These are phyloP conservation scores for Mortierella sp. DNA, from an alignment of 371 early-diverging fungal species.

Conservation along the genomic window DNA sequence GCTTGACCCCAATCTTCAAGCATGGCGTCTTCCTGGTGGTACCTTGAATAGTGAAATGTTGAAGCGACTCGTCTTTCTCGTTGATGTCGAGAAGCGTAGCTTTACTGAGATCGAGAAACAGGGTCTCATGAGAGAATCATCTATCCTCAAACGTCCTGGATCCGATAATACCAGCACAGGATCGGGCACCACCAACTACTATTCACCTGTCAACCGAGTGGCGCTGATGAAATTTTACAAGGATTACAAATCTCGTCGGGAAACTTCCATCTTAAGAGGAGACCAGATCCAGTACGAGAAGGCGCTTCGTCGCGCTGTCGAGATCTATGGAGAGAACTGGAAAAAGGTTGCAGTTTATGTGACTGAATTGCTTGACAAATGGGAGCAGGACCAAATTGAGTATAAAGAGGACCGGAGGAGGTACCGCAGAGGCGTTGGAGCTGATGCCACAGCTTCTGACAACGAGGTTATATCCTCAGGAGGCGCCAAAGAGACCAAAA, in stretches of 20 bases:
- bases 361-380: slow-evolving; percentile 16
- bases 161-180: too few species aligned
- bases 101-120: slow-evolving; percentile 19
- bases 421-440: too few species aligned
- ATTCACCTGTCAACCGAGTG: too few species aligned
- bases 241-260: slow-evolving; percentile 7
- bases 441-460: too few species aligned
- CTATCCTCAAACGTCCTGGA: too few species aligned
- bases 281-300: slow-evolving; percentile 2
- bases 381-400: slow-evolving; percentile 2
- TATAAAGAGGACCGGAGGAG: too few species aligned
- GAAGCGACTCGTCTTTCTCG: slow-evolving; percentile 23
- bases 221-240: slow-evolving; percentile 15
- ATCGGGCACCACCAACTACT: too few species aligned
- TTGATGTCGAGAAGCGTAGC: slow-evolving; percentile 23
- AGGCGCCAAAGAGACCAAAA: too few species aligned
- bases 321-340: slow-evolving; percentile 50
- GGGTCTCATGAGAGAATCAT: slow-evolving; percentile 20
- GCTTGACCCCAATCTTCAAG: slow-evolving; percentile 27
- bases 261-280: background rate
- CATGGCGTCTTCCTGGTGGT: slow-evolving; percentile 27
- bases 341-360: slow-evolving; percentile 21
- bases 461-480: too few species aligned
- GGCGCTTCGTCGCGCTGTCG: slow-evolving; percentile 27
- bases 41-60: slow-evolving; percentile 12